Evolutionary conservation across 75 land plant species (phyloP).

Genomic region (Adiantum capillusveneris): DNA sequence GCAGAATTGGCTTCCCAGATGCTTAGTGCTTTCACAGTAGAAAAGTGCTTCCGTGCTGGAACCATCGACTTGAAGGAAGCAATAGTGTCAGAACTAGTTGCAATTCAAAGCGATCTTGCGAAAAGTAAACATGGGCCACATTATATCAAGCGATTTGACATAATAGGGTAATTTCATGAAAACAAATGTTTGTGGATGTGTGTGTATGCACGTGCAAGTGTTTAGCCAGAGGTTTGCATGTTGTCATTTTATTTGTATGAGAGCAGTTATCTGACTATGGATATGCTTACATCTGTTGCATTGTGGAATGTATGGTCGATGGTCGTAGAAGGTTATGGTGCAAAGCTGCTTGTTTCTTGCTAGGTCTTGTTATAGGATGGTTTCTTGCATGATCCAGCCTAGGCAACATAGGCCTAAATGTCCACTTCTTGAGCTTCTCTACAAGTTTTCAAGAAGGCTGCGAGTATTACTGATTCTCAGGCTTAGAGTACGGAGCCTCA

Average conservation of each 20-base stretch:
- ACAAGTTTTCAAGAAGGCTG: too few species aligned
- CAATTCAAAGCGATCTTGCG: constrained; percentile 53
- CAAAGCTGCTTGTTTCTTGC: too few species aligned
- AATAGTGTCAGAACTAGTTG: constrained; percentile 57
- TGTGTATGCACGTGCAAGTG: not conserved
- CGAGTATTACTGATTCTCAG: too few species aligned
- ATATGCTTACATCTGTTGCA: too few species aligned
- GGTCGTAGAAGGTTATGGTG: too few species aligned
- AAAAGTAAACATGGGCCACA: constrained; percentile 80
- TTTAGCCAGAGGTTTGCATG: not conserved
- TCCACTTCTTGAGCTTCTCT: too few species aligned
- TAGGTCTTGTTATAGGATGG: too few species aligned
- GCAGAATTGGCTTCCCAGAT: constrained; percentile 63
- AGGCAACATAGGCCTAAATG: too few species aligned
- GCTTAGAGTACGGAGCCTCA: too few species aligned
- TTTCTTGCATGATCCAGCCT: too few species aligned
- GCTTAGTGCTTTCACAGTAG: constrained; percentile 69
- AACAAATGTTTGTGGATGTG: not conserved
- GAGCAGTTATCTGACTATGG: too few species aligned
- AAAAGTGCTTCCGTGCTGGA: constrained; percentile 57
- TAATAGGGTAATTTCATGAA: constrained; percentile 41
- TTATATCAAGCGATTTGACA: constrained; percentile 60
- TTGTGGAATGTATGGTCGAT: too few species aligned
- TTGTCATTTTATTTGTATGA: not conserved
- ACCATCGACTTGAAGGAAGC: constrained; percentile 51